These are phyloP conservation scores for Neocatenulostroma microsporum DNA, from an alignment of 2,329 filamentous ascomycete genomes.

Conservation along the genomic window DNA sequence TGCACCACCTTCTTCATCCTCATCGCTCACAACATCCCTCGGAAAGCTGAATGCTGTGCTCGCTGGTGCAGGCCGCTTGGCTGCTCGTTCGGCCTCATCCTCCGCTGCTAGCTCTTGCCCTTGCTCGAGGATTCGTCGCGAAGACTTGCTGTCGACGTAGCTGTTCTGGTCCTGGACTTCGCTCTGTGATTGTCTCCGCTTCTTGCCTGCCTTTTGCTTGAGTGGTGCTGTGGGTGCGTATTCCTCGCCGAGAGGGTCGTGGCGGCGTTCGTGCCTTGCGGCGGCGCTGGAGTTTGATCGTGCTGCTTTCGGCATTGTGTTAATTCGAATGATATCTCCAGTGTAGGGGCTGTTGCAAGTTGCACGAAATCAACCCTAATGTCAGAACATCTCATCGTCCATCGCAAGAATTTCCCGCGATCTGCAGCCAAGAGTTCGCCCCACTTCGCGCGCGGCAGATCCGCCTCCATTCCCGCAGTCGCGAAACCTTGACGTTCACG, in stretches of 20 bases:
- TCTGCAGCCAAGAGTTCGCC: conserved; percentile 10
- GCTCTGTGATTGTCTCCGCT: conserved; percentile 52
- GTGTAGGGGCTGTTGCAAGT: too few species aligned
- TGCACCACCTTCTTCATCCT: conserved; percentile 48
- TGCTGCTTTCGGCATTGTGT: conserved; percentile 69
- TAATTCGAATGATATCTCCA: too few species aligned
- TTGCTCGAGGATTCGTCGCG: conserved; percentile 79
- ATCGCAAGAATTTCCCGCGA: too few species aligned
- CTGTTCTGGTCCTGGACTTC: conserved; percentile 49
- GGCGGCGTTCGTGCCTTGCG: conserved; percentile 57
- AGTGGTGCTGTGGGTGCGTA: conserved; percentile 61
- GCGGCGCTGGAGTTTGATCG: conserved; percentile 44
- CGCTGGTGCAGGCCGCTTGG: conserved; percentile 33
- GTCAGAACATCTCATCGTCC: neutral
- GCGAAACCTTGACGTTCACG: conserved; percentile 1
- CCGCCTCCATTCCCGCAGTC: neutral
- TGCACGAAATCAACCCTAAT: neutral
- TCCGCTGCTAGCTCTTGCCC: conserved; percentile 84
- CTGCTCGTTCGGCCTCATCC: conserved; percentile 51
- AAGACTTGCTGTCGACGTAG: conserved; percentile 82
- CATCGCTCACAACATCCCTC: conserved; percentile 31
- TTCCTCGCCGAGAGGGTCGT: conserved; percentile 90
- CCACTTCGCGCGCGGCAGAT: conserved; percentile 2
- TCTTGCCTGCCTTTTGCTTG: conserved; percentile 60
- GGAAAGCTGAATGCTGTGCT: conserved; percentile 59